Evolutionary conservation across 1,139 yeast species (phyloP), one percentile per base, ranked within the genome.

Genomic region (Suhomyces ambrosiae): DNA sequence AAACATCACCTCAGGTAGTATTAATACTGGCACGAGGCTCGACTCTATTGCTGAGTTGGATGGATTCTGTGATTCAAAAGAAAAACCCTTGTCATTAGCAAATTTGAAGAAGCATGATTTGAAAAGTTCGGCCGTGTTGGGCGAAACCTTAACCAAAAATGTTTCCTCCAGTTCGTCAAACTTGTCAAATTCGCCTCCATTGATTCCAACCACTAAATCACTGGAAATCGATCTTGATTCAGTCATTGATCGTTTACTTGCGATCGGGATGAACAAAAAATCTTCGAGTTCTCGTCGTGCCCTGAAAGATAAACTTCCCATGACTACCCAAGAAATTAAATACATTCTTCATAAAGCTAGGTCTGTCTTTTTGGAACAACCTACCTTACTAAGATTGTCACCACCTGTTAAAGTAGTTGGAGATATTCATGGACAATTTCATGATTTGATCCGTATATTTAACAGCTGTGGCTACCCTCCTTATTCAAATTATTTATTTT

Each of bases 391-490:
- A 47, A 82, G 82, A 54, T 65, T 87, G 42, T 82, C 88, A 22
- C 88, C 95, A 0, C 94, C 95, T 0, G 92, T 86, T 21, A 86
- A 86, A 60, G 79, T 87, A 36, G 95, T 86, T 21, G 95, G 95
- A 36, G 95, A 86, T 60, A 80, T 86, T 37, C 95, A 86, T 60
- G 95, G 95, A 9, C 95, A 86, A 60, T 86, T 79, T 54, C 74
- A 76, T 45, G 95, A 86, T 62, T 70, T 86, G 47, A 65, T 86
- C 45, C 71, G 95, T 46, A 82, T 86, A 29, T 78, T 86, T 56
- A 82, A 83, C 54, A 66, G 81, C 37, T 82, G 90, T 58, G 95
- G 95, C 0, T 79, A 80, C 50, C 95, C 95, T 2, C 90, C 92
- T 7, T 74, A 79, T 50, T 71, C 94, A 3, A 86, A 86, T 56